Evolutionary conservation across 345 rosid species (phyloP).

Genomic region (Eucalyptus cloeziana): DNA sequence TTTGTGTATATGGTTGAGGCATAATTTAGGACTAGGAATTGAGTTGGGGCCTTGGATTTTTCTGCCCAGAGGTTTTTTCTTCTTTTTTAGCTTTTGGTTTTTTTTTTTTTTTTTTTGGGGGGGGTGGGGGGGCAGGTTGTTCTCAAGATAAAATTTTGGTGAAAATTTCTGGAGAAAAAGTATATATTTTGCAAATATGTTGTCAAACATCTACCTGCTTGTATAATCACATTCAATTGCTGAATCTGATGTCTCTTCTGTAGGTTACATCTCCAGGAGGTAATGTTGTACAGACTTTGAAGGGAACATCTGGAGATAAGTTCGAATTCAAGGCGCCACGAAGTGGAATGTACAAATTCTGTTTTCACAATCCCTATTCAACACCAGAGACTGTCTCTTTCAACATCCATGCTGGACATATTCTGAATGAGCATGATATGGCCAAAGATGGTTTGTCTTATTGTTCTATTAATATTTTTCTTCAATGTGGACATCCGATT

Average conservation of each 20-base stretch:
- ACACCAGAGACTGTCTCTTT: constrained; percentile 95
- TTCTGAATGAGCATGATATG: constrained; percentile 84
- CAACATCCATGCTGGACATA: constrained; percentile 91
- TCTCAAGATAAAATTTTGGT: not conserved
- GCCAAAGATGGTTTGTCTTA: constrained; percentile 74
- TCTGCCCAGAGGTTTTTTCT: not conserved
- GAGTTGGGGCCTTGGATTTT: not conserved
- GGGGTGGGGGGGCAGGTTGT: not conserved
- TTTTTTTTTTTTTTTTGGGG: not conserved
- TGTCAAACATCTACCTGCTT: not conserved
- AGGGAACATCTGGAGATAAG: constrained; percentile 95
- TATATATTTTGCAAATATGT: not conserved
- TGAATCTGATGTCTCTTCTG: not conserved
- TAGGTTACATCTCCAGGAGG: constrained; percentile 88
- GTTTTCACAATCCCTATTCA: constrained; percentile 87
- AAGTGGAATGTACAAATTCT: constrained; percentile 97
- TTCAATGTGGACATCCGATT: not conserved
- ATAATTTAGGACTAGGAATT: not conserved
- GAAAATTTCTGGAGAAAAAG: not conserved
- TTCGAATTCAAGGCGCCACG: constrained; percentile 82
- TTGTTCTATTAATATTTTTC: not conserved
- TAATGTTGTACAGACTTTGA: constrained; percentile 45
- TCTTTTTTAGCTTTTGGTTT: fast-evolving
- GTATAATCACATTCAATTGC: not conserved
- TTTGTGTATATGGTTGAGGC: not conserved